Evolutionary conservation across 2,329 filamentous ascomycete species (phyloP).

Genomic region (Fusarium armeniacum): DNA sequence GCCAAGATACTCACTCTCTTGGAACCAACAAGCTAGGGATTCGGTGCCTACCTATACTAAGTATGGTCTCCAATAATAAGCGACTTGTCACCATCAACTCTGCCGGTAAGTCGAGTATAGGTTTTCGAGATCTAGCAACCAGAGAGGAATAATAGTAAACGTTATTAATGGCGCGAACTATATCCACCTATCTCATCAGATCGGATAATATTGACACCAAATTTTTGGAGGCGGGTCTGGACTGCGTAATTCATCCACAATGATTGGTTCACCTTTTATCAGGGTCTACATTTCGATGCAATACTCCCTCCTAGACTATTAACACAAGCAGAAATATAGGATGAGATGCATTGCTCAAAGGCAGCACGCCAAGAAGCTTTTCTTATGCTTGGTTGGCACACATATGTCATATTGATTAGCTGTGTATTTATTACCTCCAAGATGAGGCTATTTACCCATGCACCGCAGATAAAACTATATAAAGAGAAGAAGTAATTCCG

Average conservation of each 20-base stretch:
- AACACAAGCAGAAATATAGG: background rate
- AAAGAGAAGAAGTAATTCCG: background rate
- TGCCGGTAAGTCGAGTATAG: background rate
- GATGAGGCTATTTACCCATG: background rate
- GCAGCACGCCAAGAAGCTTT: background rate
- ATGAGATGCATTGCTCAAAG: background rate
- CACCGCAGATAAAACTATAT: background rate
- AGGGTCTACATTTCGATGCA: background rate
- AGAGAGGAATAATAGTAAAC: background rate
- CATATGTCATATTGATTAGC: background rate
- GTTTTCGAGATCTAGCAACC: background rate
- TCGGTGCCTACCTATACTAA: background rate
- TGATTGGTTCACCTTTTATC: constrained; percentile 9
- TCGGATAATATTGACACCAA: background rate
- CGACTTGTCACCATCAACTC: background rate
- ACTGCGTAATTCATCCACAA: constrained; percentile 13
- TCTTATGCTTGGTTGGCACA: background rate
- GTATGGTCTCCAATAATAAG: background rate
- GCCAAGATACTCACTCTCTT: background rate
- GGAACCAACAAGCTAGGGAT: background rate
- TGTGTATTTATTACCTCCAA: background rate
- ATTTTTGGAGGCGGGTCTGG: background rate
- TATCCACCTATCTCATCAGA: background rate
- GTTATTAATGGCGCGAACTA: background rate
- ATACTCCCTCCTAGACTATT: background rate